Evolutionary conservation across 2,329 filamentous ascomycete species (phyloP), one percentile per base, ranked within the genome.

Genomic region (Cladosporium phlei): DNA sequence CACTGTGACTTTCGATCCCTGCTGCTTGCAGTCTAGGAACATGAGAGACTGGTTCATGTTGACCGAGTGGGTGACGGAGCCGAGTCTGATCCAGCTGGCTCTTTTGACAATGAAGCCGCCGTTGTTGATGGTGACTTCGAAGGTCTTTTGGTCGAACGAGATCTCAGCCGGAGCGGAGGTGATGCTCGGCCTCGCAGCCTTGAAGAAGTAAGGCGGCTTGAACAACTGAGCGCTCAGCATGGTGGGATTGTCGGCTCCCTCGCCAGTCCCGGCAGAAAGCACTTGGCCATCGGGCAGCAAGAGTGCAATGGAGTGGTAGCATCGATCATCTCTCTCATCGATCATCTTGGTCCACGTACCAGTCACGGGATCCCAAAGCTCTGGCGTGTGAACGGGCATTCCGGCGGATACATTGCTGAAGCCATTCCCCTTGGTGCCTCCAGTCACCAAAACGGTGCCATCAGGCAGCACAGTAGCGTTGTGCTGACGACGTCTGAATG

Each of bases 391-490:
- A 4, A 27, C 35, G 3, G 35, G 35, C 22, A 7, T 2, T 5
- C 22, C 22, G 7, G 3, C 7, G 3, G 5, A 11, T 2, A 38
- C 6, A 11, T 38, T 14, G 35, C 19, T 38, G 35, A 38, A 38
- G 12, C 35, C 35, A 9, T 4, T 7, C 5, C 35, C 35, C 16
- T 16, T 6, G 3, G 35, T 38, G 10, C 35, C 35, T 17, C 35
- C 35, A 25, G 35, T 38, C 21, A 38, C 35, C 3, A 38, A 25
- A 6, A 44, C 46, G 28, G 37, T 38, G 24, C 46, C 46, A n/a
- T 49, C 46, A 4, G 46, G 46, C 11, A 49, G 21, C 8, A 34
- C 30, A 11, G 46, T 49, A 20, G 30, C 29, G 17, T 49, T 49
- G 46, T 49, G 46, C 21, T 49, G 46, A 16, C 46, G 46, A 11